Base-by-base conservation (phyloP, 2,329 filamentous ascomycete genomes). In the Neonectria ditissima region DNA sequence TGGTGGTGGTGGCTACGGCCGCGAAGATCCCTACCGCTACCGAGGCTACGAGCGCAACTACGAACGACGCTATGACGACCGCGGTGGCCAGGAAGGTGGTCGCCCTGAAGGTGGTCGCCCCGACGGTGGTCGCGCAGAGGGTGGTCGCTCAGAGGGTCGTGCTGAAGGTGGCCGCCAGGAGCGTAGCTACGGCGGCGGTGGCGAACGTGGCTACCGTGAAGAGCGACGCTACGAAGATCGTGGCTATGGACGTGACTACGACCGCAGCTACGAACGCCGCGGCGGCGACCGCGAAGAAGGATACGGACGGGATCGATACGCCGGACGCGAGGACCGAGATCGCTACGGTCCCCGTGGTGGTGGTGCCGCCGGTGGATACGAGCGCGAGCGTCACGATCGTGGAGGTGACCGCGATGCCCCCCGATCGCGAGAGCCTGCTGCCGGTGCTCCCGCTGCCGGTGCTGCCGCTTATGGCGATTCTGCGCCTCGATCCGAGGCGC, bases 11-110 rank as follows among this genome's bases (percentile, higher is more conserved):
- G 80, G 78, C 43, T 80, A 82, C 58, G 80, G 84, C 55, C 84
- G 84, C 55, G 86, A 89, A 63, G 86, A 89, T 65, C 82, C 84
- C 52, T 88, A 88, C 78, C 85, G 86, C 69, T 86, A 86, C 77
- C 83, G 84, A 63, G 79, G 83, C 24, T 77, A 79, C 50, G 77
- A 79, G 9, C 74, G 71, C 73, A 81, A 80, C 67, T 78, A 83
- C 66, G 81, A 83, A 59, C 80, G 82, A 69, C 75, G 80, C 60
- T 77, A 83, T 34, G 82, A 84, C n/a, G 81, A 83, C 51, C 82
- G 83, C 44, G 80, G 87, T 63, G 79, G 80, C 32, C 77, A 79
- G 11, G 47, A 50, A n/a, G 26, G 47, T 44, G 66, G 74, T 24
- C 73, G 77, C 16, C 76, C 78, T n/a, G 75, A 50, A 13, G 26